Conservation (phyloP, 2,329 filamentous ascomycete species). For the Sphaceloma murrayae region DNA sequence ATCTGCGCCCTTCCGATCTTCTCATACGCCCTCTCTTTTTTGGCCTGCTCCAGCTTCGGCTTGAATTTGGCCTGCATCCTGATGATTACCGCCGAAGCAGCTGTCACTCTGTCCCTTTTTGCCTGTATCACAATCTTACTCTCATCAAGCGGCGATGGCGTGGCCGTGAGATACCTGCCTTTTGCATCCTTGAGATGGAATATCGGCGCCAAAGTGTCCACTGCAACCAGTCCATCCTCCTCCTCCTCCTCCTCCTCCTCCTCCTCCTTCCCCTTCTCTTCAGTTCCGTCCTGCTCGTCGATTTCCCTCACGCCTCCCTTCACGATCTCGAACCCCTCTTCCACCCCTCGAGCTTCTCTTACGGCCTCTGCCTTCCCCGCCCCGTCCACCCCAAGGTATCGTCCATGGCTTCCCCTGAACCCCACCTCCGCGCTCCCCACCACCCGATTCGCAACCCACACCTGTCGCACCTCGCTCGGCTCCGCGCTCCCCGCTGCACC, state of each 20-base stretch:
- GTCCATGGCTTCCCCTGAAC: constrained; percentile 86
- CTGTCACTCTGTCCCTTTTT: constrained; percentile 57
- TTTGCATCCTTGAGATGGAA: constrained; percentile 24
- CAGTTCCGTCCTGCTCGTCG: too few species aligned
- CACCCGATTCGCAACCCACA: constrained; percentile 83
- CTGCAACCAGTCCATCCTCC: constrained; percentile 36
- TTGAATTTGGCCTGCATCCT: constrained; percentile 96
- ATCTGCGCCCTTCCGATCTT: constrained; percentile 80
- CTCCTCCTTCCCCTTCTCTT: background rate
- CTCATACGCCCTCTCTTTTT: constrained; percentile 72
- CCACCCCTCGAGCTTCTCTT: constrained; percentile 69
- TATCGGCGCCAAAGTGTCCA: constrained; percentile 17
- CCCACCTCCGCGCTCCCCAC: constrained; percentile 68
- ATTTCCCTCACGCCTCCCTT: constrained; percentile 25
- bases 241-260: constrained; percentile 38
- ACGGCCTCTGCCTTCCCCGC: constrained; percentile 68
- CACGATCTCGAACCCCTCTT: constrained; percentile 71
- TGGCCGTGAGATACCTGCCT: constrained; percentile 2
- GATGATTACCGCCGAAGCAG: constrained; percentile 64
- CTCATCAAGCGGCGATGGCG: constrained; percentile 35
- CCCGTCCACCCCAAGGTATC: constrained; percentile 79
- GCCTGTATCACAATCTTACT: constrained; percentile 24
- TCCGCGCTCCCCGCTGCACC: constrained; percentile 74
- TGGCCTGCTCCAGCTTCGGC: constrained; percentile 65
- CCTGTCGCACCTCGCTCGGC: constrained; percentile 89